Percentiles rank a stretch among this genome's conserved stretches.
phyloP scores from a whole-genome alignment of 495 filamentous ascomycete species.

The Lasiosphaeriaceae sp. region DNA sequence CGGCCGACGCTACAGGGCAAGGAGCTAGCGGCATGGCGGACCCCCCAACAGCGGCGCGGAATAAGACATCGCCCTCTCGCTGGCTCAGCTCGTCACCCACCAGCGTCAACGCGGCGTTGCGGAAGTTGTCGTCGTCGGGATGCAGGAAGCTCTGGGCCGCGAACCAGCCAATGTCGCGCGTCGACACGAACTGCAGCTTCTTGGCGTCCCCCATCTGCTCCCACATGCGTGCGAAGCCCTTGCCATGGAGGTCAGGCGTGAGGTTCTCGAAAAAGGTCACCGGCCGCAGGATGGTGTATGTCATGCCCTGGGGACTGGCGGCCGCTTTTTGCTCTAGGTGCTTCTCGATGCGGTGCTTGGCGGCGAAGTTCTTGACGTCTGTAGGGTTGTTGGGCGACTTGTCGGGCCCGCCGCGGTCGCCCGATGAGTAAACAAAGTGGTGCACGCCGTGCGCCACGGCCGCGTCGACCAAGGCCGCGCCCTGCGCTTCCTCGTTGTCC shows the following conservation, averaged over 20 bases:
- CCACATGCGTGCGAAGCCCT: constrained; percentile 46
- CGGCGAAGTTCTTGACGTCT: constrained; percentile 55
- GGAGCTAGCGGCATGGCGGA: constrained; percentile 43
- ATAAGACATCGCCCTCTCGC: constrained; percentile 43
- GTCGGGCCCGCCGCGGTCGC: constrained; percentile 5
- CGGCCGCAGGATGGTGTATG: constrained; percentile 46
- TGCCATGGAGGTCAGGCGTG: constrained; percentile 42
- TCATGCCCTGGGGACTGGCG: constrained; percentile 36
- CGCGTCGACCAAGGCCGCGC: constrained; percentile 42
- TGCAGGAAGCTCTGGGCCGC: constrained; percentile 45
- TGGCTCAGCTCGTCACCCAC: constrained; percentile 60
- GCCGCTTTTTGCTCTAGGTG: constrained; percentile 38
- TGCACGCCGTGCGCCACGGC: constrained; percentile 57
- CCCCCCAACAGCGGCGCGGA: constrained; percentile 45
- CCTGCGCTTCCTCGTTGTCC: constrained; percentile 6
- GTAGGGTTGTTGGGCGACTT: constrained; percentile 43
- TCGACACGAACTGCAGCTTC: constrained; percentile 46
- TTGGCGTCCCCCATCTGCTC: constrained; percentile 36
- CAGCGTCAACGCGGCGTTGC: constrained; percentile 46
- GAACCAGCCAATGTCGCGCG: constrained; percentile 51
- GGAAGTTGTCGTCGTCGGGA: constrained; percentile 28
- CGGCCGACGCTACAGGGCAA: constrained; percentile 2
- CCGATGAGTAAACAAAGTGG: constrained; percentile 21
- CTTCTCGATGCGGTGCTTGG: constrained; percentile 57
- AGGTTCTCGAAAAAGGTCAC: constrained; percentile 54